A percentile compares a stretch with the other conserved stretches of the same genome.
phyloP scores from a whole-genome alignment of 2,329 filamentous ascomycete species.

The Cadophora sp. region DNA sequence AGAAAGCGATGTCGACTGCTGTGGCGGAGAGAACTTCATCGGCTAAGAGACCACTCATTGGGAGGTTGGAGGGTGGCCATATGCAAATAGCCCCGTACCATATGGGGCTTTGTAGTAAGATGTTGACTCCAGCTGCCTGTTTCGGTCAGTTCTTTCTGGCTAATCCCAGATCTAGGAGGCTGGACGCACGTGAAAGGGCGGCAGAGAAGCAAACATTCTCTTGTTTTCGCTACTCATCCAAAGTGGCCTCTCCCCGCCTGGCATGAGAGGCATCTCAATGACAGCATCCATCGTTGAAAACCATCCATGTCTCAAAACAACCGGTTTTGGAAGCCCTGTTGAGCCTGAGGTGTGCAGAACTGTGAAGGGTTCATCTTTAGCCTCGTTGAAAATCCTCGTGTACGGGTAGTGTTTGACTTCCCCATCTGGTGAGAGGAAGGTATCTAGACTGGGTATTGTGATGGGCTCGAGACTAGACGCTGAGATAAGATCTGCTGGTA shows the following conservation, averaged over 20 bases:
- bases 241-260: not conserved
- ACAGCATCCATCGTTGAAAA: constrained; percentile 7
- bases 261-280: not conserved
- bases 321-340: constrained; percentile 49
- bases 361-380: constrained; percentile 47
- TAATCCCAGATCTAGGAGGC: not conserved
- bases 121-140: not conserved
- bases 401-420: constrained; percentile 39
- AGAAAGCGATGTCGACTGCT: not conserved
- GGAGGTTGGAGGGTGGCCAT: not conserved
- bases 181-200: not conserved
- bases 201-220: not conserved
- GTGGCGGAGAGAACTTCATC: not conserved
- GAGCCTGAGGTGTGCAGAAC: constrained; percentile 53
- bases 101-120: not conserved
- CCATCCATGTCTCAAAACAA: constrained; percentile 13
- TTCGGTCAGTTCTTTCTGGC: not conserved
- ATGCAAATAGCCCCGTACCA: not conserved
- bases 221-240: not conserved
- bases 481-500: not conserved
- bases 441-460: constrained; percentile 36
- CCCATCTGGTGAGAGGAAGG: constrained; percentile 37
- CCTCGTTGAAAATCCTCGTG: constrained; percentile 46
- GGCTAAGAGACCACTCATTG: not conserved
- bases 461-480: constrained; percentile 16